Conservation (phyloP, 2,329 filamentous ascomycete species). For the Botryotinia calthae region DNA sequence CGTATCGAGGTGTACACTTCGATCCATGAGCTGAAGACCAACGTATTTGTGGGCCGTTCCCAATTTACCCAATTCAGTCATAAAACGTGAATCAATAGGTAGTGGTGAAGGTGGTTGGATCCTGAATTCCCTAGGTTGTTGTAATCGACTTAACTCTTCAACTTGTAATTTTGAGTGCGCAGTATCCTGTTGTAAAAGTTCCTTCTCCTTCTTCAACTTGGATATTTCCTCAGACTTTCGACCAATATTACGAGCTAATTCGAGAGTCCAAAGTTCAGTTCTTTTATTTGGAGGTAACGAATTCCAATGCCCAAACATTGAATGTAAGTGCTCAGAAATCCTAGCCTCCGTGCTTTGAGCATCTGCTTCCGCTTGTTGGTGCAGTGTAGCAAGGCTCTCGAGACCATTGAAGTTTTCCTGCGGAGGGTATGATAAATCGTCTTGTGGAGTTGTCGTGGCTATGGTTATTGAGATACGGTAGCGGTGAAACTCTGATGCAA, state of each 20-base stretch:
- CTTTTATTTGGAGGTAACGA: conserved; percentile 55
- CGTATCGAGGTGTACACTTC: conserved; percentile 51
- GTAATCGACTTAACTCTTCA: conserved; percentile 56
- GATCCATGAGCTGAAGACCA: conserved; percentile 51
- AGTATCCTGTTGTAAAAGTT: conserved; percentile 50
- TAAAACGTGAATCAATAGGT: conserved; percentile 49
- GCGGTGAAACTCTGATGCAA: conserved; percentile 63
- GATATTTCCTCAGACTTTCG: conserved; percentile 53
- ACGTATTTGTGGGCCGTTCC: conserved; percentile 44
- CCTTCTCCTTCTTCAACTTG: conserved; percentile 49
- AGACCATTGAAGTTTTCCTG: conserved; percentile 35
- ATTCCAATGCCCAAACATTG: conserved; percentile 75
- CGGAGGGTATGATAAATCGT: conserved; percentile 50
- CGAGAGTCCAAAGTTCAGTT: conserved; percentile 59
- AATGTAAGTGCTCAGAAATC: conserved; percentile 71
- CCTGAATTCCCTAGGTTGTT: conserved; percentile 60
- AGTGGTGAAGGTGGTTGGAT: conserved; percentile 52
- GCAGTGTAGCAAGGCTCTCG: conserved; percentile 41
- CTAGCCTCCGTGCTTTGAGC: conserved; percentile 58
- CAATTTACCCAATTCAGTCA: conserved; percentile 49
- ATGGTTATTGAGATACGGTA: conserved; percentile 58
- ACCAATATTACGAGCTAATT: conserved; percentile 59
- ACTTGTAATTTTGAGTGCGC: conserved; percentile 56
- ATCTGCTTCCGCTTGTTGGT: conserved; percentile 39
- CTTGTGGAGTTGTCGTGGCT: conserved; percentile 49